These are phyloP conservation scores for Mucor piriformis DNA, from an alignment of 371 early-diverging fungal genomes.

Conservation along the genomic window DNA sequence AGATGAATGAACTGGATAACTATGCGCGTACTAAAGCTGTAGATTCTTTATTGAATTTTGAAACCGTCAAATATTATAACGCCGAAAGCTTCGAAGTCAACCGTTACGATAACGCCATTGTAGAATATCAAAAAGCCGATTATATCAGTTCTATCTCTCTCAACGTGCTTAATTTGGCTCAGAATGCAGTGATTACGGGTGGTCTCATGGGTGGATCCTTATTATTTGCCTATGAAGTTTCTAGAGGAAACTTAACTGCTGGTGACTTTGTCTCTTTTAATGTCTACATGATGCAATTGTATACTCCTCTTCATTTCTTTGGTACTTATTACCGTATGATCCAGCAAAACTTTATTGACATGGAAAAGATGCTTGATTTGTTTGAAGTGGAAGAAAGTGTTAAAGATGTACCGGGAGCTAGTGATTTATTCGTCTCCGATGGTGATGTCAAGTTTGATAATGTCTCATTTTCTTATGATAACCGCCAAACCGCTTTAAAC, in stretches of 20 bases:
- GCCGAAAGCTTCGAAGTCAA: constrained; percentile 80
- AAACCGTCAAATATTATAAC: constrained; percentile 92
- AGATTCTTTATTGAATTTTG: constrained; percentile 94
- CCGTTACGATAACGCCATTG: constrained; percentile 76
- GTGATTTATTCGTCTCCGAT: constrained; percentile 48
- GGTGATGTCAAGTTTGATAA: constrained; percentile 77
- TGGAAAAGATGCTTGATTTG: constrained; percentile 92
- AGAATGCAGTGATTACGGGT: constrained; percentile 81
- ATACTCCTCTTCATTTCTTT: constrained; percentile 60
- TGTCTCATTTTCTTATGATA: constrained; percentile 80
- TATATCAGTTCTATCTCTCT: constrained; percentile 70
- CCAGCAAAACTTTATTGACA: constrained; percentile 87
- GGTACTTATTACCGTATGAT: constrained; percentile 63
- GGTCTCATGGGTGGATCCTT: constrained; percentile 81
- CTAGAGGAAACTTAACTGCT: constrained; percentile 68
- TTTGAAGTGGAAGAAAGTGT: constrained; percentile 77
- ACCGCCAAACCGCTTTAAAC: constrained; percentile 66
- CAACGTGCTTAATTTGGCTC: constrained; percentile 80
- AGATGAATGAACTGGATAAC: constrained; percentile 77
- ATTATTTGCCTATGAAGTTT: constrained; percentile 79
- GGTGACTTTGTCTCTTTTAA: constrained; percentile 90
- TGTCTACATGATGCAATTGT: constrained; percentile 82
- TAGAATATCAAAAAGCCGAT: constrained; percentile 82
- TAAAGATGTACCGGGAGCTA: constrained; percentile 60
- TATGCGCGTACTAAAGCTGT: constrained; percentile 78